A percentile compares a stretch with the other conserved stretches of the same genome.
Conservation (phyloP, 2,329 filamentous ascomycete genomes). For the Diplocarpon mali region DNA sequence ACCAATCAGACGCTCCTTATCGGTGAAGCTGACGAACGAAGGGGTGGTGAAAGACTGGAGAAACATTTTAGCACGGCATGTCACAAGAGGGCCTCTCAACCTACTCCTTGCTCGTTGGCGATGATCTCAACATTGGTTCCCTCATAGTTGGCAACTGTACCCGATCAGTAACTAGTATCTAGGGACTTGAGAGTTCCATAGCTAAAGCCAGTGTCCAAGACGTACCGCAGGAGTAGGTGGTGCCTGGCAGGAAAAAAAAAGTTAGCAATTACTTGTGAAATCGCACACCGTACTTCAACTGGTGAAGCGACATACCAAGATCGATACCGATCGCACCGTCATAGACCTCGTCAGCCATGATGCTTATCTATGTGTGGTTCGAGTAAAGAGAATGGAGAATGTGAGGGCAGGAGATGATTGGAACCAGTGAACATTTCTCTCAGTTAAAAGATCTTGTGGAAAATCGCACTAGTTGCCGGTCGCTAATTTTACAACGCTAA, state of each 20-base stretch:
- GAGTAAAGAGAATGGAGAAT: slow-evolving; percentile 9
- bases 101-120: slow-evolving; percentile 29
- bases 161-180: slow-evolving; percentile 12
- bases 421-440: background rate
- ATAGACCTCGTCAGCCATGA: slow-evolving; percentile 96
- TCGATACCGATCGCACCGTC: slow-evolving; percentile 99
- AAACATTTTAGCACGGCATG: background rate
- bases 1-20: slow-evolving; percentile 97
- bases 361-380: slow-evolving; percentile 29
- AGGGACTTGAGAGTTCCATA: background rate
- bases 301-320: slow-evolving; percentile 59
- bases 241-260: slow-evolving; percentile 49
- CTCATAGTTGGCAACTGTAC: slow-evolving; percentile 85
- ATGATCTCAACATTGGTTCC: slow-evolving; percentile 97
- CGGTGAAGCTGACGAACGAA: slow-evolving; percentile 98
- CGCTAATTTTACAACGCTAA: background rate
- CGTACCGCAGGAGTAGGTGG: slow-evolving; percentile 83
- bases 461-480: slow-evolving; percentile 1
- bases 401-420: slow-evolving; percentile 12
- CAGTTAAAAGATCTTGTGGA: background rate
- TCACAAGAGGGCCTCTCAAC: background rate
- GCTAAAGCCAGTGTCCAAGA: slow-evolving; percentile 4
- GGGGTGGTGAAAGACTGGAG: slow-evolving; percentile 70
- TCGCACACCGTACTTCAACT: no score
- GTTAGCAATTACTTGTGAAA: slow-evolving; percentile 14